Conservation (phyloP, 1,139 yeast species). For the Pichia norvegensis region DNA sequence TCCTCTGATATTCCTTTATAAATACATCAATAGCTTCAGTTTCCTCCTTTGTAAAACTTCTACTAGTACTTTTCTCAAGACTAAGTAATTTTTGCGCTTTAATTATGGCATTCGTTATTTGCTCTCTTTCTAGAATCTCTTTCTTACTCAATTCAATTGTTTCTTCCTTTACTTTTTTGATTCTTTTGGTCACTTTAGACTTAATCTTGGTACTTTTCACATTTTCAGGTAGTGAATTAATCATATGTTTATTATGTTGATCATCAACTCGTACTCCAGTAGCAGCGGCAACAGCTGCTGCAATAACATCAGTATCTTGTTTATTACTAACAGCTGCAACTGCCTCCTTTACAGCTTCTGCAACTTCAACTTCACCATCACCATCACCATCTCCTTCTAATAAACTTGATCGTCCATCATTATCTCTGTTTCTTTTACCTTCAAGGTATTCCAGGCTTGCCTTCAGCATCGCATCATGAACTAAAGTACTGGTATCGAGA, state of each 20-base stretch:
- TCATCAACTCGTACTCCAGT: constrained; percentile 2
- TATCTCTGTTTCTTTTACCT: constrained; percentile 29
- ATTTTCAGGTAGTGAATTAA: background rate
- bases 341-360: constrained; percentile 26
- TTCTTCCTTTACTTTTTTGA: background rate
- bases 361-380: constrained; percentile 20
- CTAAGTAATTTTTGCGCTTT: constrained; percentile 27
- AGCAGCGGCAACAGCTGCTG: constrained; percentile 16
- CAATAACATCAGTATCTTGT: constrained; percentile 9
- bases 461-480: constrained; percentile 60
- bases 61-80: constrained; percentile 27
- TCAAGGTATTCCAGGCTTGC: constrained; percentile 40
- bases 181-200: background rate
- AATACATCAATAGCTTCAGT: constrained; percentile 63
- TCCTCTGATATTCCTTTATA: constrained; percentile 57
- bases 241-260: background rate
- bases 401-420: constrained; percentile 19
- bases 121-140: constrained; percentile 10
- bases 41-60: constrained; percentile 56
- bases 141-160: background rate
- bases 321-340: constrained; percentile 15
- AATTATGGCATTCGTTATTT: constrained; percentile 29
- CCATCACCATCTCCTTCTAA: constrained; percentile 13
- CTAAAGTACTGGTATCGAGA: constrained; percentile 40
- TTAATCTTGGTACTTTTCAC: constrained; percentile 3